Base-by-base conservation (phyloP, 768 basidiomycete genomes). In the Paxillus ammoniavirescens region DNA sequence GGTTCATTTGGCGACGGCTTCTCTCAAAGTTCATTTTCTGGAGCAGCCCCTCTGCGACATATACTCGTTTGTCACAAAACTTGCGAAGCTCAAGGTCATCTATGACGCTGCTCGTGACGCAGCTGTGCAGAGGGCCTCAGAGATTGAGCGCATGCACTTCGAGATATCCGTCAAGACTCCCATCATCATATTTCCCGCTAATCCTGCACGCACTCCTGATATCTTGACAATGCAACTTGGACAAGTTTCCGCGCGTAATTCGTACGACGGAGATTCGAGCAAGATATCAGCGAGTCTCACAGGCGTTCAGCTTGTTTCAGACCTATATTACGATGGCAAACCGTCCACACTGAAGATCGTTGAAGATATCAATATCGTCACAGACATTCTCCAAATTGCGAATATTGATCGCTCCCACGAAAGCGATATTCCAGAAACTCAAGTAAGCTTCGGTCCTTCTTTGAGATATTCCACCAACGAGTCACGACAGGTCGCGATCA, bases 101-200 rank as follows among this genome's bases (percentile, higher is more conserved):
- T 98, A 98, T 60, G 96, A 99, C 70, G 84, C 94, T 17, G 94
- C 96, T 10, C 90, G 92, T 2, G 86, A 91, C 65, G 96, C 84
- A 18, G 97, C 97, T 37, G 93, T 91, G 23, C 92, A 98, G 67
- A 79, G 82, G 45, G 97, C 94, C 5, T 84, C 92, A n/a, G 91
- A 91, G 68, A 89, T 95, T n/a, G 87, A 91, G 61, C 82, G 86
- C 48, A 94, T 98, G 90, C 84, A 91, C 68, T 98, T 94, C 72
- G 82, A 93, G 53, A 68, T 98, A n/a, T 84, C 86, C 23, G 77
- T 98, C 64, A 92, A 89, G 72, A 88, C 94, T 0, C 97, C 97
- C 1, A 98, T 99, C 60, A 68, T 98, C 44, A 76, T 96, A 23
- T 86, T 98, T 65, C 97, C 97, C 10, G 80, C 83, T 8, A 77